Percentiles rank a stretch among this genome's conserved stretches.
phyloP scores from a whole-genome alignment of 805 yeast species.

The Debaryomyces hansenii region DNA sequence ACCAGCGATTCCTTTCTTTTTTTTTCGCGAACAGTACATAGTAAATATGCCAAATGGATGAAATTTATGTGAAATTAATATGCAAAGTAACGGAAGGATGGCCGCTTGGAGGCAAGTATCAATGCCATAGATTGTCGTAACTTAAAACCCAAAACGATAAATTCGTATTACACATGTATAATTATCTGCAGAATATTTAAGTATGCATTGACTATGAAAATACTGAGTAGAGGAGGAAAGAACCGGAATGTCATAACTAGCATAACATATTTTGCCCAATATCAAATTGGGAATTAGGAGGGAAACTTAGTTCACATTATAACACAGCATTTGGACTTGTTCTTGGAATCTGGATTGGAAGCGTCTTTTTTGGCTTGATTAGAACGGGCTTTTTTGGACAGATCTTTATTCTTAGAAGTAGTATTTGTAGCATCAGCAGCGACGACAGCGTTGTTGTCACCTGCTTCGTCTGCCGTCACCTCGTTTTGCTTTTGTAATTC shows the following conservation, averaged over 20 bases:
- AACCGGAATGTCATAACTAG: too few species aligned
- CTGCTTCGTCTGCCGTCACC: neutral
- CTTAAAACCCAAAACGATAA: too few species aligned
- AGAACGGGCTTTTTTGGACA: slow-evolving; percentile 13
- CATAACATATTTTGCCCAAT: too few species aligned
- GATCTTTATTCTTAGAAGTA: slow-evolving; percentile 4
- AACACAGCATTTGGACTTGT: slow-evolving; percentile 29
- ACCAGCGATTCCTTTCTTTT: slow-evolving; percentile 34
- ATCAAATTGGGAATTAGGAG: too few species aligned
- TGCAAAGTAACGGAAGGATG: too few species aligned
- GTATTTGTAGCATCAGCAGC: slow-evolving; percentile 1
- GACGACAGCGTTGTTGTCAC: neutral
- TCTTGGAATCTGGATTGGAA: slow-evolving; percentile 1
- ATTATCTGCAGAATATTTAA: too few species aligned
- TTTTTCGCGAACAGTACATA: neutral
- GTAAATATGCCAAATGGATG: neutral
- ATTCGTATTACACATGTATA: neutral
- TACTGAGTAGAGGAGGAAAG: too few species aligned
- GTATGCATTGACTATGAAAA: too few species aligned
- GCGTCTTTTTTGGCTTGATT: slow-evolving; percentile 19
- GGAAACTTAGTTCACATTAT: slow-evolving; percentile 19
- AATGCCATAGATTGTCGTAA: too few species aligned
- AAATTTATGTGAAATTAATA: too few species aligned
- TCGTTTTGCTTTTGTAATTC: slow-evolving; percentile 39
- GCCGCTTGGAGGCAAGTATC: too few species aligned